phyloP scores from a whole-genome alignment of 495 filamentous ascomycete genomes.

The Neurospora sp. region DNA sequence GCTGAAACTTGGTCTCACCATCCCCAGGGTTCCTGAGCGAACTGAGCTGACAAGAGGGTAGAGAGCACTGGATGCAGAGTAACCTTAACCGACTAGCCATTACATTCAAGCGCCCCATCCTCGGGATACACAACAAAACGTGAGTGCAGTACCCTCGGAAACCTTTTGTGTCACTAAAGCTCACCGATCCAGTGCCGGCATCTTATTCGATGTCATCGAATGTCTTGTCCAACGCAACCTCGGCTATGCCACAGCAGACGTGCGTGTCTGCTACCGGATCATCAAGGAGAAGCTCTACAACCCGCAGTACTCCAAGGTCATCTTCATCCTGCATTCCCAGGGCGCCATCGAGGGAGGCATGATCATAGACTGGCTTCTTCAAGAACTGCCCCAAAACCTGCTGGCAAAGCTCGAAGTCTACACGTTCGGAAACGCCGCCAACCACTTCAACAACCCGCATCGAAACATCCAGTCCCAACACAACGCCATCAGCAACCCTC shows the following conservation, averaged over 20 bases:
- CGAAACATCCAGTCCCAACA: constrained; percentile 19
- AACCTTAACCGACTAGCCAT: constrained; percentile 63
- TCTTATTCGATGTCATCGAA: constrained; percentile 66
- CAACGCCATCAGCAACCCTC: constrained; percentile 11
- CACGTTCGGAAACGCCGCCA: constrained; percentile 76
- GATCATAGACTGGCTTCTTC: constrained; percentile 69
- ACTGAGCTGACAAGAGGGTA: constrained; percentile 11
- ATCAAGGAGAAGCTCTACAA: constrained; percentile 51
- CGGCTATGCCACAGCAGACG: constrained; percentile 58
- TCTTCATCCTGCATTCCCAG: constrained; percentile 74
- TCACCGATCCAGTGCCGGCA: constrained; percentile 31
- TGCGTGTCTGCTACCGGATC: constrained; percentile 45
- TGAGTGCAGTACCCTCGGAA: constrained; percentile 13
- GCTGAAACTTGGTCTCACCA: background rate
- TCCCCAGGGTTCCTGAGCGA: background rate
- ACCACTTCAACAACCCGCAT: constrained; percentile 80
- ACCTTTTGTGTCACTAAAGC: background rate
- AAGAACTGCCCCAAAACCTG: constrained; percentile 58
- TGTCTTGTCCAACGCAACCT: constrained; percentile 71
- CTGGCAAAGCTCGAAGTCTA: constrained; percentile 69
- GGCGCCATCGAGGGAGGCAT: constrained; percentile 68
- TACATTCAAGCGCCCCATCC: constrained; percentile 64
- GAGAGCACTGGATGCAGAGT: constrained; percentile 49
- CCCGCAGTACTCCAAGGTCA: constrained; percentile 53
- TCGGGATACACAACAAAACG: constrained; percentile 78